Evolutionary conservation across 2,329 filamentous ascomycete genomes (phyloP), one percentile per base, ranked within the genome.

Genomic region (Colletotrichum tabaci): DNA sequence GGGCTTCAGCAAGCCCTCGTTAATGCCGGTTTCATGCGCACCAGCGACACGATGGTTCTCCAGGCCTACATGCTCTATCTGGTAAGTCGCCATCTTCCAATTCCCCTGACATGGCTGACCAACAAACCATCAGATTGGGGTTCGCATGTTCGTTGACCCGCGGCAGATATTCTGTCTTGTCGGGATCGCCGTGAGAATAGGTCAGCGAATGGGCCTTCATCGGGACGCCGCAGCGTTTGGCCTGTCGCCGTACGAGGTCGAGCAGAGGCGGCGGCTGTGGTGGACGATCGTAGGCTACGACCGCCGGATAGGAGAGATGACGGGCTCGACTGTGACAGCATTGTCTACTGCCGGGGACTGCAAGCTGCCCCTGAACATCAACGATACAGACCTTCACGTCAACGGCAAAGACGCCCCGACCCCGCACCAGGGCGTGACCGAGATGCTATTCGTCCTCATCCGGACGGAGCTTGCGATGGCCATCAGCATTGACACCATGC

Each of bases 201-300:
- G 89, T 13, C 89, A 92, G 76, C 87, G 91, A 4, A 88, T 94
- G 81, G 91, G 91, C 4, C 84, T 94, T n/a, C 90, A 94, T 74
- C 87, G 85, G 49, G 92, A 94, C 77, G 85, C 88, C 2, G 83
- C 82, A 2, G 84, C 88, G 66, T 87, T 87, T 62, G 75, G 78
- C 73, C 75, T 89, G 3, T 83, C 80, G 4, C 87, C 84, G 42
- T 93, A 90, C 65, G 91, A 94, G 76, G 87, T 89, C 4, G 92
- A 94, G 80, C 87, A 93, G 80, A 87, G 92, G n/a, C 88, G 92
- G 61, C 86, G 92, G 47, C 82, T 94, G 1, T 94, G 92, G 92
- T 94, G 92, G 92, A 89, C 90, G 42, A 84, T 95, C 18, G 86
- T 92, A 16, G 84, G 89, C 35, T 92, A 93, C 74, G 93, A 95